Base-by-base conservation (phyloP, 345 rosid genomes). In the Anastatica hierochuntica region DNA sequence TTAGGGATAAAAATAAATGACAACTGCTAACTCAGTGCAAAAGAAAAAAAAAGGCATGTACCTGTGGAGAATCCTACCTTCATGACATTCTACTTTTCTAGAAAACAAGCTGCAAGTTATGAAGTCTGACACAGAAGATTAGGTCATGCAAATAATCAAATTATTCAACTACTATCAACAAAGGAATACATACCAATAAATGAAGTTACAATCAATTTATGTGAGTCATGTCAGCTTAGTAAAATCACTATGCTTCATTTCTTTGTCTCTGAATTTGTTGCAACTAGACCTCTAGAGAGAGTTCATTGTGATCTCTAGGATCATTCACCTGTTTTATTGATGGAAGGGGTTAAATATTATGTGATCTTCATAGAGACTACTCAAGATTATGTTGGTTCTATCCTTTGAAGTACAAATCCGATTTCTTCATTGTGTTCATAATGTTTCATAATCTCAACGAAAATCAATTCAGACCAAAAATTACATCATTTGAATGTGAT, bases 191-290 rank as follows among this genome's bases (percentile, higher is more conserved):
- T 13, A 0, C 0, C 0, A 3, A 21, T 44, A 0, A 21, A 4
- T 9, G 23, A 41, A 3, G 10, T 8, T 10, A 2, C 24, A 4
- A 10, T 4, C 1, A 0, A 0, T 1, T 1, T 5, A 0, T 10
- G 24, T 18, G 24, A 18, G 1, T 1, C 13, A 0, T 41, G 45
- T 2, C 14, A 10, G 0, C 26, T 41, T 10, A 24, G 45, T 1
- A 41, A 41, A 10, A 41, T 3, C 2, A 4, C 3, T 0, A 2
- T 7, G 0, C 3, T 10, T 0, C 45, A 3, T 10, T 9, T 41
- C 2, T 0, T 0, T 1, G 0, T 0, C 1, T 41, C 14, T 10
- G 1, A 2, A 1, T 41, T 15, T 16, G 0, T 1, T 2, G 21
- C 43, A 1, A 1, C 6, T 2, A 15, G 12, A 15, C 21, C 21